A percentile compares a stretch with the other conserved stretches of the same genome.
Evolutionary conservation across 2,329 filamentous ascomycete species (phyloP).

Genomic region (Neofusicoccum cordaticola): DNA sequence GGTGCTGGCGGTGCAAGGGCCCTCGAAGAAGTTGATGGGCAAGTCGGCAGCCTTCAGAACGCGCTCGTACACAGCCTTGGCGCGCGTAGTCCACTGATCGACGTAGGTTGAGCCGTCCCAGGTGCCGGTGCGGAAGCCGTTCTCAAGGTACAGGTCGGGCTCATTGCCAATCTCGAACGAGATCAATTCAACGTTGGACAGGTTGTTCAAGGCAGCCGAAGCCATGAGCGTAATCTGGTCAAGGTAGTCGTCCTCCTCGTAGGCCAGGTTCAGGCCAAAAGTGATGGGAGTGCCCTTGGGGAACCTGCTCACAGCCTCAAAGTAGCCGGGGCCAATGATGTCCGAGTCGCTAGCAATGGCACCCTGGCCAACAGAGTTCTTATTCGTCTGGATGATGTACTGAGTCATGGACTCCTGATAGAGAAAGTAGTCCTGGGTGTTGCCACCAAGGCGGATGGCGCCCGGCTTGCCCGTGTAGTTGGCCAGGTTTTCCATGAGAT

Average conservation of each 20-base stretch:
- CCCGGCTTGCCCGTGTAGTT: conserved; percentile 49
- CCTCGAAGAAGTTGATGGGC: conserved; percentile 48
- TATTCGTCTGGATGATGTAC: conserved; percentile 40
- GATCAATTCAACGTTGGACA: conserved; percentile 39
- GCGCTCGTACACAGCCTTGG: conserved; percentile 42
- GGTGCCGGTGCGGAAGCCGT: conserved; percentile 43
- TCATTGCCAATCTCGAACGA: conserved; percentile 47
- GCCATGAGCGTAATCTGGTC: conserved; percentile 45
- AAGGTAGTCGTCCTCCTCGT: conserved; percentile 44
- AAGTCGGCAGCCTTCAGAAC: conserved; percentile 43
- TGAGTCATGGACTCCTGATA: conserved; percentile 38
- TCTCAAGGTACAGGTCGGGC: conserved; percentile 43
- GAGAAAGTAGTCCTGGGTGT: conserved; percentile 52
- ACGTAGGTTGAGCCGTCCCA: conserved; percentile 48
- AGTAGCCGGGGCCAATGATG: conserved; percentile 49
- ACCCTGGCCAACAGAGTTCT: conserved; percentile 40
- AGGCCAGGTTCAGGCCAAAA: conserved; percentile 51
- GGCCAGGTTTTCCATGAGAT: conserved; percentile 49
- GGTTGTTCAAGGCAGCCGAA: conserved; percentile 33
- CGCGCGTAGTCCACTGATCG: conserved; percentile 46
- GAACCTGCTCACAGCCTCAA: conserved; percentile 48
- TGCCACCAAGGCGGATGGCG: conserved; percentile 51
- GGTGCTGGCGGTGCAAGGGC: conserved; percentile 49
- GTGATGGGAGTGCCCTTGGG: conserved; percentile 51
- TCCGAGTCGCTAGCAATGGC: conserved; percentile 42